A percentile compares a stretch with the other conserved stretches of the same genome.
phyloP scores from a whole-genome alignment of 345 rosid species.

The Arabidopsis suecica region DNA sequence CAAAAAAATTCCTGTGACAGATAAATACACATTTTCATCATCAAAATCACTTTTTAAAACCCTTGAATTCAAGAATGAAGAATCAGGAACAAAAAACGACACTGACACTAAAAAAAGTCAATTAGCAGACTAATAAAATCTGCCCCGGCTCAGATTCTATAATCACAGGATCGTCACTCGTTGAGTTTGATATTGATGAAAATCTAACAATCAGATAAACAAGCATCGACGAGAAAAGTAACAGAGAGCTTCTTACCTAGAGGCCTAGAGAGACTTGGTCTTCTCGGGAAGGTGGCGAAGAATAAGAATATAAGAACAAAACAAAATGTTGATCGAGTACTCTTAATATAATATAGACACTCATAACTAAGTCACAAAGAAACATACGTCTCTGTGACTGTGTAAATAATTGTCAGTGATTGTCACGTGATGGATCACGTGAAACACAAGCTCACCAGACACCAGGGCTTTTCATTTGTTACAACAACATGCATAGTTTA shows the following conservation, averaged over 20 bases:
- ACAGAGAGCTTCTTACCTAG: conserved; percentile 1
- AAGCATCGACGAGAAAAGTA: neutral
- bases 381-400: conserved; percentile 21
- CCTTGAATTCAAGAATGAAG: neutral
- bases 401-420: neutral
- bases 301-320: neutral
- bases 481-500: neutral
- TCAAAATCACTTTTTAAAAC: conserved; percentile 6
- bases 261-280: conserved; percentile 26
- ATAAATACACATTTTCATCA: neutral
- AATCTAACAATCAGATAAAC: neutral
- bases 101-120: conserved; percentile 15
- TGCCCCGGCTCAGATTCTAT: neutral
- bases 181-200: neutral
- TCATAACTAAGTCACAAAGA: conserved; percentile 9
- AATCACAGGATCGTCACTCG: conserved; percentile 8
- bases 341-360: conserved; percentile 1
- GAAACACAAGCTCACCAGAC: neutral
- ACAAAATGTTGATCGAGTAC: neutral
- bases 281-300: conserved; percentile 41
- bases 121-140: neutral
- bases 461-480: neutral
- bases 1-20: conserved; percentile 10
- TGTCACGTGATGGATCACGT: conserved; percentile 10
- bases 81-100: conserved; percentile 10